Evolutionary conservation across 2,329 filamentous ascomycete species (phyloP).

Genomic region (Hymenoscyphus albidus): DNA sequence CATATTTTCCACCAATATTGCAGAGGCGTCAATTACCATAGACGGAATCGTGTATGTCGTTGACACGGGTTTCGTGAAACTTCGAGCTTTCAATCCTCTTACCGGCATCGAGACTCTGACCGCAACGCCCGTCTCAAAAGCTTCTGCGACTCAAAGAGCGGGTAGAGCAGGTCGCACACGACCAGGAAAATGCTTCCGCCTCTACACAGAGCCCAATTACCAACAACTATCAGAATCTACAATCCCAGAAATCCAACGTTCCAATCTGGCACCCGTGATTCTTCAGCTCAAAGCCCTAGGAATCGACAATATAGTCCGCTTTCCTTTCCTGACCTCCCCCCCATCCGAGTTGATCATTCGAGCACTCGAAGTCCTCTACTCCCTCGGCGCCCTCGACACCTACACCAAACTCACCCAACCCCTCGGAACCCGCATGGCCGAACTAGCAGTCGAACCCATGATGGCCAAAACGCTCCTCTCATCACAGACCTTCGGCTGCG

Average conservation of each 20-base stretch:
- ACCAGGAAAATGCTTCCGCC: conserved; percentile 87
- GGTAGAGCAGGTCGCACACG: conserved; percentile 86
- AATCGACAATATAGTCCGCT: conserved; percentile 89
- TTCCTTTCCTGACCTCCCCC: conserved; percentile 83
- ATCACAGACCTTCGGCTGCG: conserved; percentile 59
- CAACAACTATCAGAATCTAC: conserved; percentile 65
- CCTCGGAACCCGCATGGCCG: conserved; percentile 86
- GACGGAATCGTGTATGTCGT: conserved; percentile 88
- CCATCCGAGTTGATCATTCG: conserved; percentile 80
- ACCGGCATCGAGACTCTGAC: conserved; percentile 88
- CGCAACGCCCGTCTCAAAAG: conserved; percentile 78
- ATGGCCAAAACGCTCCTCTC: conserved; percentile 80
- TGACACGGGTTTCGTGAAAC: conserved; percentile 86
- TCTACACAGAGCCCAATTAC: conserved; percentile 79
- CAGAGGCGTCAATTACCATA: conserved; percentile 93
- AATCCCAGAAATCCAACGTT: conserved; percentile 86
- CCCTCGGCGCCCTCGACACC: conserved; percentile 79
- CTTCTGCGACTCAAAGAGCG: conserved; percentile 85
- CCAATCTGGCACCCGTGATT: conserved; percentile 82
- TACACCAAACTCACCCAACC: conserved; percentile 89
- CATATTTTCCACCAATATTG: conserved; percentile 91
- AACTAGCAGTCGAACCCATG: conserved; percentile 91
- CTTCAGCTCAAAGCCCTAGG: conserved; percentile 92
- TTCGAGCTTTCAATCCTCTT: conserved; percentile 76
- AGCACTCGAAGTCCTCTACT: conserved; percentile 82